These are phyloP conservation scores for Bodo saltans DNA, from an alignment of 78 protist species.

Conservation along the genomic window DNA sequence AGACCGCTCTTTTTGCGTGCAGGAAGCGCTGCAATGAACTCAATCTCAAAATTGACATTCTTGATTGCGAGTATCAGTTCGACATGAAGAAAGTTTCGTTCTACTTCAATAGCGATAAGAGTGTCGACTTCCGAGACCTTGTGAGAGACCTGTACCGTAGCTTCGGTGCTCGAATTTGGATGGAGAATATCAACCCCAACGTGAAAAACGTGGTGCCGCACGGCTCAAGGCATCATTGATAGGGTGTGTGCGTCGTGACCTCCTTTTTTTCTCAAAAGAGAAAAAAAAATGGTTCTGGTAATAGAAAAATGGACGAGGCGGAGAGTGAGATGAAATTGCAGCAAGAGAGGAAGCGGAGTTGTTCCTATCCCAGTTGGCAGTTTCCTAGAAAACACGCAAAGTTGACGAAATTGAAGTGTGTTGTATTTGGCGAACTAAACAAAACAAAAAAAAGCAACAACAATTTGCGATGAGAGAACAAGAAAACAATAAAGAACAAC, in stretches of 20 bases:
- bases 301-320: neutral
- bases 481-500: no score
- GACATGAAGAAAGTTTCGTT: neutral
- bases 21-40: neutral
- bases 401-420: no score
- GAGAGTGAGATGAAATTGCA: neutral
- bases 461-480: no score
- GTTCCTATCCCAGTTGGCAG: neutral
- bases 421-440: no score
- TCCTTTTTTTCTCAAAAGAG: neutral
- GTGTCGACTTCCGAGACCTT: conserved; percentile 6
- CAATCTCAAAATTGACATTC: neutral
- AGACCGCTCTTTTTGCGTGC: neutral
- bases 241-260: neutral
- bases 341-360: neutral
- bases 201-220: neutral
- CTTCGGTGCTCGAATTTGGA: neutral
- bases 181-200: neutral
- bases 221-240: no score
- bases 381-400: neutral
- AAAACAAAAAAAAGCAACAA: no score
- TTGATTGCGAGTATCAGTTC: neutral
- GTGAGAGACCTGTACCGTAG: neutral
- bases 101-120: neutral
- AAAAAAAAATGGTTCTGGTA: neutral